A percentile compares a stretch with the other conserved stretches of the same genome.
phyloP scores from a whole-genome alignment of 2,329 filamentous ascomycete species.

The Rhinocladiella similis region DNA sequence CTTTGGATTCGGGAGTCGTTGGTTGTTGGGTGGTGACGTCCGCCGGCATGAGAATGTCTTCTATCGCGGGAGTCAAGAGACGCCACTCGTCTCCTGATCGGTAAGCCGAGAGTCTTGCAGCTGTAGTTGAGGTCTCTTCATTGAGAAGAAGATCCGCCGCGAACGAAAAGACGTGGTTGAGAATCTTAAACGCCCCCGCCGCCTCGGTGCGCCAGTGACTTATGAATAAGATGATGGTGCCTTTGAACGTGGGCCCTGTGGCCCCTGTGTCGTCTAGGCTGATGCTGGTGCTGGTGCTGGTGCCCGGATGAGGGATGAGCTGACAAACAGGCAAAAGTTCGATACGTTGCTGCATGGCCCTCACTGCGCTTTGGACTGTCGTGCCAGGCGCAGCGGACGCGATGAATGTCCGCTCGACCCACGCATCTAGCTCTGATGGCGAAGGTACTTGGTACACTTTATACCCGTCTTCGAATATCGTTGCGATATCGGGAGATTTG shows the following conservation, averaged over 20 bases:
- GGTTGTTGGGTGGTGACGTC: not conserved
- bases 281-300: too few relatives aligned
- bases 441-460: slow-evolving; percentile 10
- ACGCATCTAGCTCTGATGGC: slow-evolving; percentile 6
- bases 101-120: not conserved
- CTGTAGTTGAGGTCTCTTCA: not conserved
- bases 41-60: slow-evolving; percentile 14
- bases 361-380: slow-evolving; percentile 1
- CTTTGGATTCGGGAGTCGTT: slow-evolving; percentile 1
- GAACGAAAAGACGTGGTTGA: slow-evolving; percentile 14
- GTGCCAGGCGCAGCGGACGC: not conserved
- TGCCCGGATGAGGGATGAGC: slow-evolving; percentile 1
- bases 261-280: too few relatives aligned
- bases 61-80: slow-evolving; percentile 11
- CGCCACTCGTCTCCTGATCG: slow-evolving; percentile 2
- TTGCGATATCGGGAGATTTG: slow-evolving; percentile 17
- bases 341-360: slow-evolving; percentile 1
- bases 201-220: slow-evolving; percentile 21
- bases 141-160: slow-evolving; percentile 7
- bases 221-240: slow-evolving; percentile 10
- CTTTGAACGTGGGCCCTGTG: slow-evolving; percentile 3
- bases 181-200: slow-evolving; percentile 13
- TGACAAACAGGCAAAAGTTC: slow-evolving; percentile 7
- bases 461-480: slow-evolving; percentile 6
- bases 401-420: slow-evolving; percentile 13